Evolutionary conservation across 257 asterid species (phyloP).

Genomic region (Jaltomata sinuosa): DNA sequence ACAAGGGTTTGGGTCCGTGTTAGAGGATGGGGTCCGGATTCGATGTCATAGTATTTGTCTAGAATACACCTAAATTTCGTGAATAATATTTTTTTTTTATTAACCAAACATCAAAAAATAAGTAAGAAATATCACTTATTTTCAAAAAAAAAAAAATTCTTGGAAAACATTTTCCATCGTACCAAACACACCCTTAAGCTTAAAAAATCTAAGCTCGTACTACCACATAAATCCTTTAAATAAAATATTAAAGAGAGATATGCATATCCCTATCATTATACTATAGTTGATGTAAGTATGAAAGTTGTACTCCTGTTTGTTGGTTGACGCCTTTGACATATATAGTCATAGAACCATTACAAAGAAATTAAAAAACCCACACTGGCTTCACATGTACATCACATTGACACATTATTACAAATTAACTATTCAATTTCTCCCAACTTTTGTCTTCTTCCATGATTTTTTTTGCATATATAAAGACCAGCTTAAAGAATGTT

Average conservation of each 20-base stretch:
- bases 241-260: conserved; percentile 3
- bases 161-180: too few species aligned
- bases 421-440: conserved; percentile 2
- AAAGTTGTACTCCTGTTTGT: neutral
- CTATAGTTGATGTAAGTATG: neutral
- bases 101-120: too few species aligned
- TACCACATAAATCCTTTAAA: neutral
- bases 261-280: neutral
- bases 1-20: too few species aligned
- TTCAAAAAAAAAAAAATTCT: too few species aligned
- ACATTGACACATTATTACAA: neutral
- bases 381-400: neutral
- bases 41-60: too few species aligned
- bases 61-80: too few species aligned
- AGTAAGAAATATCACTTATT: too few species aligned
- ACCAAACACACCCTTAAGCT: too few species aligned
- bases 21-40: too few species aligned
- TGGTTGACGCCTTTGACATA: conserved; percentile 3
- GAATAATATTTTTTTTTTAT: too few species aligned
- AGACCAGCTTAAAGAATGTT: neutral
- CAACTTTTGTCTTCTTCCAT: neutral
- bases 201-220: neutral
- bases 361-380: neutral
- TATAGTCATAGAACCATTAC: neutral
- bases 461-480: neutral